A percentile compares a stretch with the other conserved stretches of the same genome.
Conservation (phyloP, 768 basidiomycete genomes). For the Rubroboletus satanas region DNA sequence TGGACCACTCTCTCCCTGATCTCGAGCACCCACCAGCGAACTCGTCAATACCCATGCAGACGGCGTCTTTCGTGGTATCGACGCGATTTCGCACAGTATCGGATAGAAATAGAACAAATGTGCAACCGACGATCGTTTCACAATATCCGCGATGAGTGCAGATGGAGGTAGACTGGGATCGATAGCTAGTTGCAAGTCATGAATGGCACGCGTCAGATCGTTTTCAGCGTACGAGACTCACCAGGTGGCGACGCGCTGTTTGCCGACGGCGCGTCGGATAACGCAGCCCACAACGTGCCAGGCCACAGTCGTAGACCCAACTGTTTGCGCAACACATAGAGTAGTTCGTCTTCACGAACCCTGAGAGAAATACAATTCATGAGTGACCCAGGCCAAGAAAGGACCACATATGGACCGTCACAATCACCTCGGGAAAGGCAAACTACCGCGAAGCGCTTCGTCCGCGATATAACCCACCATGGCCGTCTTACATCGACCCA, state of each 20-base stretch:
- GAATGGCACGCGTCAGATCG: not conserved
- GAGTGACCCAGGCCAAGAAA: not conserved
- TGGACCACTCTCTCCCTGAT: conserved; percentile 7
- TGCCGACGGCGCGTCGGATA: conserved; percentile 60
- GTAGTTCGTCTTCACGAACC: conserved; percentile 81
- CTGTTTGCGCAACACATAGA: conserved; percentile 81
- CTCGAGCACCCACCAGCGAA: conserved; percentile 7
- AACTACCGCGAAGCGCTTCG: conserved; percentile 73
- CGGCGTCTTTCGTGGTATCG: conserved; percentile 65
- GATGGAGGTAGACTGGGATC: conserved; percentile 47
- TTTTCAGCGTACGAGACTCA: conserved; percentile 19
- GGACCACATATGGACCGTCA: not conserved
- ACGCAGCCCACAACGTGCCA: conserved; percentile 72
- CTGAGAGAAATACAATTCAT: conserved; percentile 35
- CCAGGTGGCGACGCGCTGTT: conserved; percentile 56
- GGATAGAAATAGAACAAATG: conserved; percentile 89
- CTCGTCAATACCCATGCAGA: conserved; percentile 53
- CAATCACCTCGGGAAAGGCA: conserved; percentile 81
- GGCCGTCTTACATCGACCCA: conserved; percentile 69
- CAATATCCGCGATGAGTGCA: conserved; percentile 62
- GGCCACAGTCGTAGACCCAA: conserved; percentile 67
- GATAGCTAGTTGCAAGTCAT: conserved; percentile 24
- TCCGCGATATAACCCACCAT: conserved; percentile 80
- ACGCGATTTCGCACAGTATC: conserved; percentile 72
- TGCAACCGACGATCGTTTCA: conserved; percentile 69